Percentiles rank a stretch among this genome's conserved stretches.
Evolutionary conservation across 768 basidiomycete species (phyloP).

Genomic region (Leucosporidium yakuticum): DNA sequence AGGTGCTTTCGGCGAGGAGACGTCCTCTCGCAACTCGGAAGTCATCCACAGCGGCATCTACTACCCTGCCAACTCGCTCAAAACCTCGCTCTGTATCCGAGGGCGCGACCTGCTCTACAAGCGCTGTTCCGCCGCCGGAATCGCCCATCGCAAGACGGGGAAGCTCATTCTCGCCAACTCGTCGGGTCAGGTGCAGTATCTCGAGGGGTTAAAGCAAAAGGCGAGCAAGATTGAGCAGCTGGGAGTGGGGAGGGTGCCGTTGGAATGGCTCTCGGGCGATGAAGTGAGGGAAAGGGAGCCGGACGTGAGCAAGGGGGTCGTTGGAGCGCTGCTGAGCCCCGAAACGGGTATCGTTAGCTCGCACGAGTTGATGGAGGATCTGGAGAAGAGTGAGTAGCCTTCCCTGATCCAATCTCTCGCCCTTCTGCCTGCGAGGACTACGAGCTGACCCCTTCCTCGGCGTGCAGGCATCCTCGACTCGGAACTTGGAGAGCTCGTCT

Average conservation of each 20-base stretch:
- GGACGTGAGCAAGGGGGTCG: constrained; percentile 64
- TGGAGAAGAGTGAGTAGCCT: constrained; percentile 52
- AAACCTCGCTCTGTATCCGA: constrained; percentile 75
- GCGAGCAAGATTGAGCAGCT: constrained; percentile 56
- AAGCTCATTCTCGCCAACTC: constrained; percentile 81
- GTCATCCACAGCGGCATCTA: constrained; percentile 69
- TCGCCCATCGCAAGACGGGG: constrained; percentile 68
- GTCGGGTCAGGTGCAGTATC: constrained; percentile 59
- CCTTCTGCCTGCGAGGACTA: no score
- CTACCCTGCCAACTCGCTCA: constrained; percentile 58
- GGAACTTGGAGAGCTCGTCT: constrained; percentile 63
- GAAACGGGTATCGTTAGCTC: constrained; percentile 88
- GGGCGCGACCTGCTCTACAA: constrained; percentile 79
- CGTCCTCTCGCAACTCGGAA: constrained; percentile 82
- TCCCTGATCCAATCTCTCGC: no score
- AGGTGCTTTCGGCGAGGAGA: constrained; percentile 70
- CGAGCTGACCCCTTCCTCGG: no score
- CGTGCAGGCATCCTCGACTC: constrained; percentile 47
- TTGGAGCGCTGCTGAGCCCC: constrained; percentile 69
- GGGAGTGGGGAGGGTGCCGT: constrained; percentile 49
- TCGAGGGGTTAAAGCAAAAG: constrained; percentile 63
- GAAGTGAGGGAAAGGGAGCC: constrained; percentile 73
- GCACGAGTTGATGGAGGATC: constrained; percentile 70
- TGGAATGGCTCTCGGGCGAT: constrained; percentile 61
- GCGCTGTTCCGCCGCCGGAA: constrained; percentile 57